phyloP scores from a whole-genome alignment of 2,329 filamentous ascomycete genomes.

The Chrysoporthe deuterocubensis region DNA sequence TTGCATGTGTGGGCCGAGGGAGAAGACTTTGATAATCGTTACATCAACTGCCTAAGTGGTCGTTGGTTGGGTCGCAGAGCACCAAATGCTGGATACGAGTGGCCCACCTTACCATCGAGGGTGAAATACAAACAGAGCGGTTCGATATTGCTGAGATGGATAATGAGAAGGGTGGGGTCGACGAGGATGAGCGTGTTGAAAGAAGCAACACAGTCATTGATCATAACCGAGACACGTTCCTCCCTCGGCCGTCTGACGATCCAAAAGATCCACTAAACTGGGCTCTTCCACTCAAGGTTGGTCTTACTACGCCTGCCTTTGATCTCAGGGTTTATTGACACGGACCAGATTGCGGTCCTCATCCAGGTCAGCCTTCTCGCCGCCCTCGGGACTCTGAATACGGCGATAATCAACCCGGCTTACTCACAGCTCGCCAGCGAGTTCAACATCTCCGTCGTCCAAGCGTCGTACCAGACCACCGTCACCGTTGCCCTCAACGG shows the following conservation, averaged over 20 bases:
- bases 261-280: slow-evolving; percentile 20
- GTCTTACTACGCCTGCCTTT: too few relatives aligned
- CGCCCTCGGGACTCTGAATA: slow-evolving; percentile 34
- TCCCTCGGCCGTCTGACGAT: slow-evolving; percentile 15
- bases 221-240: slow-evolving; percentile 12
- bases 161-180: slow-evolving; percentile 3
- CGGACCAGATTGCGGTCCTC: slow-evolving; percentile 32
- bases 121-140: background rate
- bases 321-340: too few relatives aligned
- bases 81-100: too few relatives aligned
- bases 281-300: slow-evolving; percentile 18
- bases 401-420: slow-evolving; percentile 35
- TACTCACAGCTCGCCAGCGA: slow-evolving; percentile 32
- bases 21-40: too few relatives aligned
- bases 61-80: background rate
- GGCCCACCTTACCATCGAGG: too few relatives aligned
- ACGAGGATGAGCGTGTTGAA: background rate
- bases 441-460: slow-evolving; percentile 31
- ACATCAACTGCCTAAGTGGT: too few relatives aligned
- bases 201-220: slow-evolving; percentile 6
- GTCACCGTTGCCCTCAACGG: slow-evolving; percentile 36
- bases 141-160: background rate
- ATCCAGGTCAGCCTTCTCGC: slow-evolving; percentile 38
- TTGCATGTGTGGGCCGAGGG: too few relatives aligned
- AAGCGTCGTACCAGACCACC: slow-evolving; percentile 35